A percentile compares a stretch with the other conserved stretches of the same genome.
phyloP scores from a whole-genome alignment of 1,284 basidiomycete genomes.

The Peniophora sp. region DNA sequence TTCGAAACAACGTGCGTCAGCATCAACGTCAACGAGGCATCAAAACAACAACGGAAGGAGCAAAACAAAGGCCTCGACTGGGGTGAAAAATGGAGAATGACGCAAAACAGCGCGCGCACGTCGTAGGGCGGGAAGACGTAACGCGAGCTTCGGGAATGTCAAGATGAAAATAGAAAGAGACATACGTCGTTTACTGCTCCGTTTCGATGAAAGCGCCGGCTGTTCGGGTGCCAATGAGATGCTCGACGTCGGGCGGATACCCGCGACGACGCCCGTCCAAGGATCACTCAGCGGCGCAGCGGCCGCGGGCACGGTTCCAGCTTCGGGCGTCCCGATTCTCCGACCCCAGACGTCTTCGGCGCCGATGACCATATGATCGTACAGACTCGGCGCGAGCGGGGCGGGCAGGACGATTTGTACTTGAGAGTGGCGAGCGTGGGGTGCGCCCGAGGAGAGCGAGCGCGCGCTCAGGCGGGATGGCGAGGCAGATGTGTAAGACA shows the following conservation, averaged over 20 bases:
- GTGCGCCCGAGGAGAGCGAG: constrained; percentile 34
- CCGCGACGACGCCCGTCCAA: constrained; percentile 1
- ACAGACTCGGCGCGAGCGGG: constrained; percentile 36
- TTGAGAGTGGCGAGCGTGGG: constrained; percentile 45
- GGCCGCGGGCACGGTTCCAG: background rate
- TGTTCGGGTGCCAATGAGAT: too few species aligned
- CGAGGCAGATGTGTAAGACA: constrained; percentile 13
- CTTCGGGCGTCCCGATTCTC: background rate
- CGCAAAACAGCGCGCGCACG: too few species aligned
- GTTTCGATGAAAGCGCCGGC: too few species aligned
- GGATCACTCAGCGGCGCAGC: constrained; percentile 14
- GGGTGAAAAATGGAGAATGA: too few species aligned
- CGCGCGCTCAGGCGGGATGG: constrained; percentile 17
- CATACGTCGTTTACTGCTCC: too few species aligned
- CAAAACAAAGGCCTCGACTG: too few species aligned
- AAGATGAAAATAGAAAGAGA: too few species aligned
- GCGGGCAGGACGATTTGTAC: constrained; percentile 54
- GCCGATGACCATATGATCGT: constrained; percentile 12
- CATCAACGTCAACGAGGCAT: too few species aligned
- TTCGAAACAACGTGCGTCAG: too few species aligned
- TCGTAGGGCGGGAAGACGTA: too few species aligned
- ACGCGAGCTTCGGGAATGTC: too few species aligned
- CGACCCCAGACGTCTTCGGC: background rate
- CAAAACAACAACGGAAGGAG: too few species aligned
- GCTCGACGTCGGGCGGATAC: background rate